phyloP scores from a whole-genome alignment of 179 eudicot species.

The Spinacia oleracea region DNA sequence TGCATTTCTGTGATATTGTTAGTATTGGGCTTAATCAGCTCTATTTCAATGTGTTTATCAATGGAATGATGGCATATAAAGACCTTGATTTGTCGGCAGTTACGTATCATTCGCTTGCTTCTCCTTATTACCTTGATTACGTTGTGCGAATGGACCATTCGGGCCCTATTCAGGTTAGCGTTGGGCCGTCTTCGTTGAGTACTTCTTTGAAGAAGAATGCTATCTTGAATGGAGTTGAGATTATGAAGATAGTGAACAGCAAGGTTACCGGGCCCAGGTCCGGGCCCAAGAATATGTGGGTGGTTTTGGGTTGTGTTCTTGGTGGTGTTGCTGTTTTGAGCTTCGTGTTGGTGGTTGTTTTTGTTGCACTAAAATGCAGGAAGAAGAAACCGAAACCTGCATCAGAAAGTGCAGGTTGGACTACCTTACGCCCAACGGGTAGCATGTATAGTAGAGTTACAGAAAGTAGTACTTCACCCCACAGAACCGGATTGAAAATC shows the following conservation, averaged over 20 bases:
- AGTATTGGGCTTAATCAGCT: slow-evolving; percentile 56
- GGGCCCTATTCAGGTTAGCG: slow-evolving; percentile 51
- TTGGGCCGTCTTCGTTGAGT: slow-evolving; percentile 73
- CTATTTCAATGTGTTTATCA: slow-evolving; percentile 66
- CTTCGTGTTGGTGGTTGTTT: slow-evolving; percentile 33
- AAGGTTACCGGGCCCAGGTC: slow-evolving; percentile 16
- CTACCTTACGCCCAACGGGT: slow-evolving; percentile 46
- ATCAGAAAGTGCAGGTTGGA: slow-evolving; percentile 66
- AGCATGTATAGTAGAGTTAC: slow-evolving; percentile 58
- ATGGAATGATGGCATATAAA: slow-evolving; percentile 54
- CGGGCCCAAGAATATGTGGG: slow-evolving; percentile 32
- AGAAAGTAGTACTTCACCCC: slow-evolving; percentile 48
- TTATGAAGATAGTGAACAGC: slow-evolving; percentile 61
- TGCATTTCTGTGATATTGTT: slow-evolving; percentile 54
- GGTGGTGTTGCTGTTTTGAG: slow-evolving; percentile 47
- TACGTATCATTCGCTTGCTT: slow-evolving; percentile 39
- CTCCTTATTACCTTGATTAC: slow-evolving; percentile 51
- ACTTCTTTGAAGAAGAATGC: slow-evolving; percentile 55
- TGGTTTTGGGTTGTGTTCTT: slow-evolving; percentile 44
- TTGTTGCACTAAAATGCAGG: slow-evolving; percentile 37
- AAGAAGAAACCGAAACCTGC: slow-evolving; percentile 47
- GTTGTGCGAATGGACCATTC: slow-evolving; percentile 51
- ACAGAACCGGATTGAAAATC: slow-evolving; percentile 53
- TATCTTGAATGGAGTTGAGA: slow-evolving; percentile 78
- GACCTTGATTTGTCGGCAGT: slow-evolving; percentile 66